A percentile compares a stretch with the other conserved stretches of the same genome.
Evolutionary conservation across 2,329 filamentous ascomycete genomes (phyloP).

Genomic region (Furcasterigmium furcatum): DNA sequence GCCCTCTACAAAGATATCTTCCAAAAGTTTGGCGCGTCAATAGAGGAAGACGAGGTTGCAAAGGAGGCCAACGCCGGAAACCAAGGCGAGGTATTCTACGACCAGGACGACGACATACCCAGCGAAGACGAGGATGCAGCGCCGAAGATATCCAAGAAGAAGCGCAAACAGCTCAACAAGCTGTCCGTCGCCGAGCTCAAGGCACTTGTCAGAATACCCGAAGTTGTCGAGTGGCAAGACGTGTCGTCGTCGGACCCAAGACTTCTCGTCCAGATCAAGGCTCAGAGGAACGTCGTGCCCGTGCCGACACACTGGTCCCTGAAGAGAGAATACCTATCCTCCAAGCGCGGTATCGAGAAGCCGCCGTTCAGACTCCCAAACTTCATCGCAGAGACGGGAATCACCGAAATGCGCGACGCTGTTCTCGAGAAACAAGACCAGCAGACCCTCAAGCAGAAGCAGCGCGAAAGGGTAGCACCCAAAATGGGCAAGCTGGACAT

Average conservation of each 20-base stretch:
- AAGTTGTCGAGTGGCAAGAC: constrained; percentile 97
- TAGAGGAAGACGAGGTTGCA: constrained; percentile 59
- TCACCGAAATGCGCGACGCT: constrained; percentile 96
- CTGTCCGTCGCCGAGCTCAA: constrained; percentile 94
- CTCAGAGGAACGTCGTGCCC: constrained; percentile 90
- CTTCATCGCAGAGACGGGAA: constrained; percentile 96
- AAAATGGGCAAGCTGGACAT: constrained; percentile 98
- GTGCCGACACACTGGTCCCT: constrained; percentile 93
- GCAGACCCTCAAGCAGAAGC: constrained; percentile 89
- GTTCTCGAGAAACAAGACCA: constrained; percentile 94
- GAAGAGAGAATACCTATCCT: constrained; percentile 95
- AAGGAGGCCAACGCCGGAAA: constrained; percentile 67
- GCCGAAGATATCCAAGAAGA: constrained; percentile 86
- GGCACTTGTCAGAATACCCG: constrained; percentile 83
- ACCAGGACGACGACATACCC: constrained; percentile 82
- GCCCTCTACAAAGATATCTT: constrained; percentile 83
- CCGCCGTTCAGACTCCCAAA: constrained; percentile 87
- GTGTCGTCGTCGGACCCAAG: constrained; percentile 86
- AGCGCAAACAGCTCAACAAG: constrained; percentile 86
- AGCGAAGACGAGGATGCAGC: constrained; percentile 74
- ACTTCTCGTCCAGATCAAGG: constrained; percentile 90
- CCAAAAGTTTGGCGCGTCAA: constrained; percentile 67
- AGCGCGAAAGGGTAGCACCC: constrained; percentile 87
- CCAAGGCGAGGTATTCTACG: constrained; percentile 81
- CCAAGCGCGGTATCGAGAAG: constrained; percentile 96